Evolutionary conservation across 495 filamentous ascomycete species (phyloP).

Genomic region (Aspergillus asperescens): DNA sequence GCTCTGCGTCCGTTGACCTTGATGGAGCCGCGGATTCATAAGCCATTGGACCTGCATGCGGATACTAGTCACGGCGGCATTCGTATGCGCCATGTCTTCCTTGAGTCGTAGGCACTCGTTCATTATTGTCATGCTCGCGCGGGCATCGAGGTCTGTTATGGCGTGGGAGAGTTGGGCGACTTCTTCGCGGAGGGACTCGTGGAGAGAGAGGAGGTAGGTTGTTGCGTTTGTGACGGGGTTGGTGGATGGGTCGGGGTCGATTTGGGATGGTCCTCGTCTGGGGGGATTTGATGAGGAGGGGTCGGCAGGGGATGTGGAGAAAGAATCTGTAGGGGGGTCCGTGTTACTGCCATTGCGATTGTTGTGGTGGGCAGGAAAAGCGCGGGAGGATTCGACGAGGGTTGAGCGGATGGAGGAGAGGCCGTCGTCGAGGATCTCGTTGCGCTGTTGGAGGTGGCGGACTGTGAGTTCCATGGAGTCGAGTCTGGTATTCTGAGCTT

Average conservation of each 20-base stretch:
- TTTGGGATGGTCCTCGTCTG: conserved; percentile 1
- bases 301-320: background rate
- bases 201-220: conserved; percentile 60
- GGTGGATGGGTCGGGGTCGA: conserved; percentile 19
- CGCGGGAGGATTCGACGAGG: conserved; percentile 33
- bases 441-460: conserved; percentile 51
- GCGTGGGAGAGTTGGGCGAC: conserved; percentile 52
- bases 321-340: background rate
- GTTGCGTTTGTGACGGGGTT: conserved; percentile 36
- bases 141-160: conserved; percentile 58
- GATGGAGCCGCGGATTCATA: conserved; percentile 54
- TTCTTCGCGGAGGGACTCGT: conserved; percentile 63
- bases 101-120: conserved; percentile 62
- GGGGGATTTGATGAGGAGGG: background rate
- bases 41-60: conserved; percentile 69
- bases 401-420: conserved; percentile 45
- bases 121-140: conserved; percentile 62
- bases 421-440: conserved; percentile 54
- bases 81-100: conserved; percentile 63
- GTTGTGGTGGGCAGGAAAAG: conserved; percentile 9
- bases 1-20: conserved; percentile 24
- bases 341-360: background rate
- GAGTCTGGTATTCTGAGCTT: conserved; percentile 51
- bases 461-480: conserved; percentile 53
- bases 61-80: conserved; percentile 57